Evolutionary conservation across 768 basidiomycete genomes (phyloP), one percentile per base, ranked within the genome.

Genomic region (Crassisporium funariophilum): DNA sequence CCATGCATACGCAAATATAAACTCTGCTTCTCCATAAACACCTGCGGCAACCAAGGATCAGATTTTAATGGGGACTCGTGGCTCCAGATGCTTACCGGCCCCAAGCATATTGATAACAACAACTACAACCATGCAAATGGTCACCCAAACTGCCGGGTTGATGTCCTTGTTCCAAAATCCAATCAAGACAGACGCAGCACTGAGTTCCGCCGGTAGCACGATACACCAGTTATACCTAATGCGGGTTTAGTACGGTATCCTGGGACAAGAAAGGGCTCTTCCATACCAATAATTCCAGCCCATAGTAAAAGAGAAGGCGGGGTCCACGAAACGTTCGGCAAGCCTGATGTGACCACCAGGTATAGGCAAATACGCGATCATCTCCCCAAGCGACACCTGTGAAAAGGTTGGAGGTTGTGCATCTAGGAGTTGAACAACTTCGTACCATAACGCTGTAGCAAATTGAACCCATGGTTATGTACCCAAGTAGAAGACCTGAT

Each of bases 21-120:
- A 95, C 65, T 94, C 92, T 5, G 82, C 82, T 65, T 93, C 90
- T 25, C 89, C 88, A 57, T 91, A 91, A 21, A 79, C 87, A 53
- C 82, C 77, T 74, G 47, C n/a, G 13, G 16, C 7, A 40, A 37
- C 11, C 13, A 40, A 20, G 11, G 27, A 29, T 10, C 38, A 12
- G 21, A 7, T 42, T 34, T 7, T 16, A 24, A 21, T 10, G 21
- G n/a, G n/a, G n/a, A n/a, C n/a, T n/a, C n/a, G n/a, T 25, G 16
- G 10, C 15, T 15, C 8, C 8, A 34, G 19, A 16, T 35, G 23
- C 67, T 49, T 43, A 68, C 82, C 84, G 35, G 87, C 84, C 38
- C 88, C 89, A 5, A 82, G 65, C 72, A 87, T 60, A 60, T 91
- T 91, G 66, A 91, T 93, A 21, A 69, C 70, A 34, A 95, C 63